Evolutionary conservation across 306 rosid species (phyloP), one percentile per base, ranked within the genome.

Genomic region (Cajanus cajan): DNA sequence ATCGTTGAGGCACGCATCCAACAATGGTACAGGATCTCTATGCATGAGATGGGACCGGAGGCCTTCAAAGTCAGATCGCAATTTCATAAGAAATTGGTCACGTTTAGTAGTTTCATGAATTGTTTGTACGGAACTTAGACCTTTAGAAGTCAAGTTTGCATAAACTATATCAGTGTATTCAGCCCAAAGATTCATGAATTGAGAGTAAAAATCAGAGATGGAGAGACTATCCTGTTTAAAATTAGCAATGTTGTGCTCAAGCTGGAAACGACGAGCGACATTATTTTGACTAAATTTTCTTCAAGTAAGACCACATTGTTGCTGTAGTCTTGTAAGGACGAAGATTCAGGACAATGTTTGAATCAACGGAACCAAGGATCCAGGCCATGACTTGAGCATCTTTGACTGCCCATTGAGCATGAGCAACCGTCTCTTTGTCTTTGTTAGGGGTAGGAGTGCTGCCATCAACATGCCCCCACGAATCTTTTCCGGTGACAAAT

Each of bases 141-240:
- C 52, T 10, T 19, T 18, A 4, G 7, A 11, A 66, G 18, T 4
- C 33, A 66, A 21, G 31, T 19, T 8, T 11, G 0, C 33, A 66
- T 66, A 39, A 19, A 66, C 18, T 9, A 66, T 66, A 19, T 12
- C 19, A 66, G 72, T 65, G 50, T 65, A 19, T 9, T 65, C 33
- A 39, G 14, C 54, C 67, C 54, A 54, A 73, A 73, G 67, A 73
- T 73, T 73, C 15, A 22, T 39, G 25, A 22, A 66, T 10, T 66
- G 19, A 66, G 72, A 66, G 10, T 41, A 66, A 19, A 66, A 66
- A 41, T 66, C 22, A 43, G 21, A 43, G 15, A 68, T 43, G 0
- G 39, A 68, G 5, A 68, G 55, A 43, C 13, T 68, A 10, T 51
- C 34, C 4, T 18, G 11, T 16, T 71, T 16, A 71, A 36, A 36